These are phyloP conservation scores for Ceratocystis colombiana DNA, from an alignment of 2,329 filamentous ascomycete genomes.

Conservation along the genomic window DNA sequence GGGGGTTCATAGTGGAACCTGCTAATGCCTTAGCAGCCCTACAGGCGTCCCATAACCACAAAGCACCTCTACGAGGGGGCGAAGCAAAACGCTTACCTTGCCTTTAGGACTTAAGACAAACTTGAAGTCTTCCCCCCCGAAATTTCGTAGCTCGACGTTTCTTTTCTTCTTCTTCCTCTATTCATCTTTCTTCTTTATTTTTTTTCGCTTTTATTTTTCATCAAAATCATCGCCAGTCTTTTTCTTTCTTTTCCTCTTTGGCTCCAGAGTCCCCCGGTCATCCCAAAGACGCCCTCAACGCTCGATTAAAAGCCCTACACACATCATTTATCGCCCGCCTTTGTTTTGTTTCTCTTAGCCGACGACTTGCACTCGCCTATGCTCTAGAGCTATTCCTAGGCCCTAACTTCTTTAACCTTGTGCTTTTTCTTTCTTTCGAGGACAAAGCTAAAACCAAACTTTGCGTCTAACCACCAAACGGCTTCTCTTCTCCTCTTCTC, in stretches of 20 bases:
- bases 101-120: not conserved
- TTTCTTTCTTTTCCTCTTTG: not conserved
- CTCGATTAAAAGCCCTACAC: not conserved
- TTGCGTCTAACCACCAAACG: not conserved
- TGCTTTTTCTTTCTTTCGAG: not conserved
- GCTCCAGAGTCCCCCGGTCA: not conserved
- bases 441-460: not conserved
- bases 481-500: constrained; percentile 2
- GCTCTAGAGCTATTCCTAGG: not conserved
- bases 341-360: not conserved
- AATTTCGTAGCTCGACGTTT: not conserved
- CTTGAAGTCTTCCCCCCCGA: constrained; percentile 1
- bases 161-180: constrained; percentile 1
- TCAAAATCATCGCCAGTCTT: constrained; percentile 1
- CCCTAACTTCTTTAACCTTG: constrained; percentile 1
- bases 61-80: not conserved
- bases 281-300: not conserved
- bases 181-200: constrained; percentile 17
- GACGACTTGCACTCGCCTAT: not conserved
- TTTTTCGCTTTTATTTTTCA: constrained; percentile 13
- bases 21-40: not conserved
- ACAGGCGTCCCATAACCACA: not conserved
- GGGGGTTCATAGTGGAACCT: no score
- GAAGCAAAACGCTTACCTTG: not conserved
- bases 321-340: constrained; percentile 1